phyloP scores from a whole-genome alignment of 2,329 filamentous ascomycete genomes.

The Ophiostoma ulmi region DNA sequence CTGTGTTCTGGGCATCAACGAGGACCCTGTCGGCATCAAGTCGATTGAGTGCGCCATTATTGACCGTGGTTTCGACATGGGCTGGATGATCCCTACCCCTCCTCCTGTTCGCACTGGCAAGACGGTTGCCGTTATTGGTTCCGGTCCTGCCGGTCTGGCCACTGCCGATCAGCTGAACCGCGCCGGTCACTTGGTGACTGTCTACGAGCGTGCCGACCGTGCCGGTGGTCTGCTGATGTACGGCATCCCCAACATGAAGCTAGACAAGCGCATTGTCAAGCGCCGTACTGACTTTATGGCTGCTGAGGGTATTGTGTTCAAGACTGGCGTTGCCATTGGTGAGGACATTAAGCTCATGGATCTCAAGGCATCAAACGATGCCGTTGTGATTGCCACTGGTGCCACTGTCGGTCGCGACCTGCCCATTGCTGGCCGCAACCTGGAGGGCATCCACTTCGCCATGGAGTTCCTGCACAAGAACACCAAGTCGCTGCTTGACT shows the following conservation, averaged over 20 bases:
- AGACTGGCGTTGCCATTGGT: constrained; percentile 71
- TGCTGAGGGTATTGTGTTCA: constrained; percentile 77
- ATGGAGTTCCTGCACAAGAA: constrained; percentile 98
- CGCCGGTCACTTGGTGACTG: constrained; percentile 79
- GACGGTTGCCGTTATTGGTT: constrained; percentile 82
- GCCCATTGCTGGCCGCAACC: constrained; percentile 80
- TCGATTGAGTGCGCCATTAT: constrained; percentile 98
- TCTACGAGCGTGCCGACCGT: constrained; percentile 90
- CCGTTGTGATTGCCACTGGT: constrained; percentile 86
- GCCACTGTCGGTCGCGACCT: constrained; percentile 90
- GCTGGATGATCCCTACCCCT: constrained; percentile 86
- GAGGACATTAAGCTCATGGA: constrained; percentile 67
- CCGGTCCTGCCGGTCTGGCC: constrained; percentile 85
- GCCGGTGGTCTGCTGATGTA: constrained; percentile 94
- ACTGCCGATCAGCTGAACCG: constrained; percentile 91
- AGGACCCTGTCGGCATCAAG: constrained; percentile 96
- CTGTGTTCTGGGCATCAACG: constrained; percentile 92
- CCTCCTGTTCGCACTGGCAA: constrained; percentile 80
- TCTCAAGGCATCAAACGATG: constrained; percentile 69
- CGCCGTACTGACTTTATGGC: constrained; percentile 94
- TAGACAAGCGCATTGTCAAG: constrained; percentile 96
- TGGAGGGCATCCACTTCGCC: constrained; percentile 88
- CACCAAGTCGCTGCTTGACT: constrained; percentile 95
- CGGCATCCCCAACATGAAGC: constrained; percentile 98
- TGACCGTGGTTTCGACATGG: constrained; percentile 94